Evolutionary conservation across 257 asterid genomes (phyloP), one percentile per base, ranked within the genome.

Genomic region (Avicennia marina): DNA sequence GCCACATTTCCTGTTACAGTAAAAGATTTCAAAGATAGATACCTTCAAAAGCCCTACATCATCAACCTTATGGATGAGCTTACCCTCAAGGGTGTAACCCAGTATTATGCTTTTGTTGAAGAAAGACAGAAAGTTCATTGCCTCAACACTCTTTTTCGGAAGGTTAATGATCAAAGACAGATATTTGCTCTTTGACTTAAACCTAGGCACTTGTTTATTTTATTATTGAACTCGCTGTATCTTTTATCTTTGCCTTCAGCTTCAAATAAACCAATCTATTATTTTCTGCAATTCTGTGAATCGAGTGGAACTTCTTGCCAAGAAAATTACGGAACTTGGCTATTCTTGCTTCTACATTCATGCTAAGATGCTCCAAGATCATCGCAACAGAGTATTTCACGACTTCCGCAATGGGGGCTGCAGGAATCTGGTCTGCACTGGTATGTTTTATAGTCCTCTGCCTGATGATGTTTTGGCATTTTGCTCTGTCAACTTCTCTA

Each of bases 351-450:
- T 89, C 84, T 89, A 89, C 56, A 89, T 89, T 56, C 96, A 89
- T 56, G 96, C 96, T 8, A 89, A 89, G 79, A 89, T 89, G n/a
- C n/a, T n/a, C n/a, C n/a, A n/a, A n/a, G n/a, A n/a, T n/a, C n/a
- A n/a, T n/a, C n/a, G n/a, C n/a, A n/a, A n/a, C n/a, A n/a, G n/a
- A n/a, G n/a, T n/a, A n/a, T n/a, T n/a, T n/a, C n/a, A n/a, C n/a
- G n/a, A 95, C 96, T 89, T 89, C 67, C 94, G 97, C 60, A 89
- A 89, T 70, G 95, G 97, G 57, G 95, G 91, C 62, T 89, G 97
- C 78, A 77, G 97, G 79, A 89, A 89, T 74, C 97, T 89, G 73
- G 97, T 89, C 27, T 89, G 97, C 79, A 89, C 97, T 33, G 95
- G 96, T 89, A 73, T 39, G 73, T 45, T 50, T 33, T 46, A 16